Evolutionary conservation across 176 grass and related monocot genomes (phyloP), one percentile per base, ranked within the genome.

Genomic region (Ananas comosus): DNA sequence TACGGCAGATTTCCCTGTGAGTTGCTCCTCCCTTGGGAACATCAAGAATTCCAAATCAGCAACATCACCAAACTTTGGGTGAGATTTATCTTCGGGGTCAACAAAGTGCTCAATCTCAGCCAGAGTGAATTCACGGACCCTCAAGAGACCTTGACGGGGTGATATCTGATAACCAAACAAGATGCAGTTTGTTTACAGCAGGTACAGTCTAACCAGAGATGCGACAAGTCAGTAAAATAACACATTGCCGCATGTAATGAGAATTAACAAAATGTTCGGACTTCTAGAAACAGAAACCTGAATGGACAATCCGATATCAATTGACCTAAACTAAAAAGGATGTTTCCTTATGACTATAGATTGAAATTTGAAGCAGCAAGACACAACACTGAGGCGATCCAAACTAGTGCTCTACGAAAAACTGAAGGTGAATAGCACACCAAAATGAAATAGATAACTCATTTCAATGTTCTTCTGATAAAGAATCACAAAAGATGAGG

Each of bases 31-130:
- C 78, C 92, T 89, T 3, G 92, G 88, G 74, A 96, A 96, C 92
- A 96, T 92, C 70, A 91, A 77, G 52, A 92, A 89, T 71, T 91
- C 83, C 7, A 96, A 49, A 66, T 78, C 65, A 63, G 88, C 71
- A 86, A 96, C 81, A 72, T 96, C 86, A 83, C 63, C 58, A 70
- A 96, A 96, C 71, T 89, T 96, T 65, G 86, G 88, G 63, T 96
- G 92, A 14, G 92, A 96, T 71, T 96, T 96, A 49, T 96, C 92
- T 76, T 96, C 88, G 53, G 92, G 92, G 70, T 96, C 92, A 66
- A 96, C 88, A 80, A 96, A 96, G 68, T 91, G 92, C 80, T 96
- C 92, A 74, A 96, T 96, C 74, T 96, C 92, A 1, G 85, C 92
- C 59, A 96, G 69, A 47, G 92, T 96, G 64, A 96, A 96, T 64